These are phyloP conservation scores for Melaleuca quinquenervia DNA, from an alignment of 345 rosid genomes.

Conservation along the genomic window DNA sequence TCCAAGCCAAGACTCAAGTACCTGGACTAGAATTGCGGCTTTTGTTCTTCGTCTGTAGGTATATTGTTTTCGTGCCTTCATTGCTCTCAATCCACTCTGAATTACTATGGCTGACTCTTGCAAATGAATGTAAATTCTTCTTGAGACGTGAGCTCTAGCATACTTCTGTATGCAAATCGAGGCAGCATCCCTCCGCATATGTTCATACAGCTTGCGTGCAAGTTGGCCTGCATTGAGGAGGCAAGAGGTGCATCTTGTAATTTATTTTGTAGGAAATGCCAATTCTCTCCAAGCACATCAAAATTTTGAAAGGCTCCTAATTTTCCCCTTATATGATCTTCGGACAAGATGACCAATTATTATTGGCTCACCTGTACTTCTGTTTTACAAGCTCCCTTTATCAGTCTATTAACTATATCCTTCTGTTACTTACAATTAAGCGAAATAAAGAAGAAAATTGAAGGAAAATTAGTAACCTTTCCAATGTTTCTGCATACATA, in stretches of 20 bases:
- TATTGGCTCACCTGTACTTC: background rate
- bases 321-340: background rate
- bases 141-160: constrained; percentile 88
- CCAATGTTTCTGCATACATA: constrained; percentile 66
- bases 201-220: constrained; percentile 78
- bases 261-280: background rate
- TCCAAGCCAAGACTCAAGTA: background rate
- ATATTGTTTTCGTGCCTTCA: constrained; percentile 43
- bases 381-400: background rate
- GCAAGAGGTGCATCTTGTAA: constrained; percentile 26
- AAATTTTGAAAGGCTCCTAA: background rate
- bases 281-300: background rate
- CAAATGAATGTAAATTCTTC: constrained; percentile 68
- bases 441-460: background rate
- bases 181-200: constrained; percentile 74
- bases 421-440: background rate
- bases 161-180: constrained; percentile 62
- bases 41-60: constrained; percentile 44
- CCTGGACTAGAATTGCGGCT: constrained; percentile 54
- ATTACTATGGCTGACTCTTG: constrained; percentile 31
- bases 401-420: background rate
- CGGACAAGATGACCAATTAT: background rate
- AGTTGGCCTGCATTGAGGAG: constrained; percentile 42
- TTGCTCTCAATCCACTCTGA: constrained; percentile 50
- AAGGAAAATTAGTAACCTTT: constrained; percentile 44